These are phyloP conservation scores for Linnemannia hyalina DNA, from an alignment of 192 early-diverging fungal species.

Conservation along the genomic window DNA sequence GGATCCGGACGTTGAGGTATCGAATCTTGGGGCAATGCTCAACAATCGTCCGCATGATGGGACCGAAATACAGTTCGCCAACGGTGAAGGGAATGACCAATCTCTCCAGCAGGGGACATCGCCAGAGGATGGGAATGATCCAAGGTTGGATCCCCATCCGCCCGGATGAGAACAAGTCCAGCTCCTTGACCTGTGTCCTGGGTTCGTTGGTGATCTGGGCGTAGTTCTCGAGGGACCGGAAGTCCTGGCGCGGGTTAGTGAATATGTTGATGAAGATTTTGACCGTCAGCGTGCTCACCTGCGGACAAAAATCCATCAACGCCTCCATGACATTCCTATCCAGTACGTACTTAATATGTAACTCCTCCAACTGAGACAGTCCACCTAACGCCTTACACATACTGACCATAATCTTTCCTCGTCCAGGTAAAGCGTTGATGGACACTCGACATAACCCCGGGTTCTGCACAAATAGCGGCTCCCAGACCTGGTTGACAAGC, in stretches of 20 bases:
- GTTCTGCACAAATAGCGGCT: neutral
- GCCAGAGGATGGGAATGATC: neutral
- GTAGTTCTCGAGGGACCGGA: neutral
- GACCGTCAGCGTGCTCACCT: neutral
- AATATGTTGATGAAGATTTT: neutral
- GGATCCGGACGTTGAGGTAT: neutral
- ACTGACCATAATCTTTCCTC: neutral
- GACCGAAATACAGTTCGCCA: neutral
- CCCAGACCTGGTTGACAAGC: neutral
- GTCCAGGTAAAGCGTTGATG: neutral
- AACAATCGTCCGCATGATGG: neutral
- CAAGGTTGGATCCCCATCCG: neutral
- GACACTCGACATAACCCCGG: neutral
- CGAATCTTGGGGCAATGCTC: neutral
- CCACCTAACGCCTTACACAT: neutral
- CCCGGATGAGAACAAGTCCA: neutral
- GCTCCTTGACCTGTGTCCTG: neutral
- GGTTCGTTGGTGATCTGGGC: neutral
- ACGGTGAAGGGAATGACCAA: neutral
- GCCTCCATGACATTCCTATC: neutral
- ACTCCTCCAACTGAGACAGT: neutral
- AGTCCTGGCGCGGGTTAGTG: neutral
- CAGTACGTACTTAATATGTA: neutral
- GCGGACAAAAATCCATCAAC: neutral
- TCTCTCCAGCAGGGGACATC: neutral